Evolutionary conservation across 2,329 filamentous ascomycete genomes (phyloP).

Genomic region (Fusarium proliferatum): DNA sequence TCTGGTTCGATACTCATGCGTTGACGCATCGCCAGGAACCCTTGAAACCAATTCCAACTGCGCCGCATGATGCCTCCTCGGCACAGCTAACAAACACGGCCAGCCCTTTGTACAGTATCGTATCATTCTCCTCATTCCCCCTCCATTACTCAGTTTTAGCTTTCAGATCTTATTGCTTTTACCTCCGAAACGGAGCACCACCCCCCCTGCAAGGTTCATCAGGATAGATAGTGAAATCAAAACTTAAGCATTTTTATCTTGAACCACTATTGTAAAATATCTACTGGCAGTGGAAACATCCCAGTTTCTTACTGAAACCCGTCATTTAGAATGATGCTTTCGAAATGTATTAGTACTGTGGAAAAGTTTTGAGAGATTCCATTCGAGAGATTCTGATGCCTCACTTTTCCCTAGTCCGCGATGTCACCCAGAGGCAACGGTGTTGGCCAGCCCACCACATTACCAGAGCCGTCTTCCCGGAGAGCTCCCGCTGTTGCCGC

Average conservation of each 20-base stretch:
- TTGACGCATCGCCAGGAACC: background rate
- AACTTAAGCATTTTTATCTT: background rate
- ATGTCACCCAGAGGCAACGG: conserved; percentile 10
- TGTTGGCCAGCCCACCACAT: conserved; percentile 5
- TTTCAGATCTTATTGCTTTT: background rate
- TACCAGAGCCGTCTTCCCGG: conserved; percentile 19
- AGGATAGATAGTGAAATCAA: background rate
- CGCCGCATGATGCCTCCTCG: conserved; percentile 1
- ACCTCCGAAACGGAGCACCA: background rate
- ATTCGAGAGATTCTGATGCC: background rate
- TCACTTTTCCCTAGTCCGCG: background rate
- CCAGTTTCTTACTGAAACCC: background rate
- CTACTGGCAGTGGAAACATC: background rate
- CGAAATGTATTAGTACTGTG: background rate
- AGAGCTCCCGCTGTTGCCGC: conserved; percentile 20
- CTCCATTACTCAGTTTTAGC: background rate
- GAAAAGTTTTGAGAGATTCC: background rate
- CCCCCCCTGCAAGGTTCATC: background rate
- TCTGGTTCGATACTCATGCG: background rate
- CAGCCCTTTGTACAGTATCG: background rate
- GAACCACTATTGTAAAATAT: background rate
- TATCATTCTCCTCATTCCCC: background rate
- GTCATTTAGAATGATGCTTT: too few relatives aligned
- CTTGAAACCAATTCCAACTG: background rate
- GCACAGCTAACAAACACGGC: background rate